phyloP scores from a whole-genome alignment of 495 filamentous ascomycete species.

The Tirmania nivea region DNA sequence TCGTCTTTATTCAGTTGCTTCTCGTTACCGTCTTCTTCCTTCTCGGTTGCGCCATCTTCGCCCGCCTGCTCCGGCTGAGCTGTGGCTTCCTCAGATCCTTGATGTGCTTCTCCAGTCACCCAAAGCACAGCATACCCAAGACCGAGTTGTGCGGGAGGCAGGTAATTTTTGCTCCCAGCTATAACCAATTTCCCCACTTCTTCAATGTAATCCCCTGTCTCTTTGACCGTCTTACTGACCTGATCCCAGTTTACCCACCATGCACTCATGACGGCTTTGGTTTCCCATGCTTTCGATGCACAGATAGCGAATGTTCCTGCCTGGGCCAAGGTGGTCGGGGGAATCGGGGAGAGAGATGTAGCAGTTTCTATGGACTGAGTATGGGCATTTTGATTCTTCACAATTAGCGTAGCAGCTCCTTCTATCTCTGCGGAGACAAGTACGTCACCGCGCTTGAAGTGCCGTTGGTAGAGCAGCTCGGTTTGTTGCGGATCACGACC shows the following conservation, averaged over 20 bases:
- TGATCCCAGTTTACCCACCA: constrained; percentile 84
- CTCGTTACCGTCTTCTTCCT: background rate
- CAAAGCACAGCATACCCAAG: constrained; percentile 77
- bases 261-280: constrained; percentile 80
- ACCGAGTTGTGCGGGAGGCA: constrained; percentile 71
- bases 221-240: constrained; percentile 54
- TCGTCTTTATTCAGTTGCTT: background rate
- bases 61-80: background rate
- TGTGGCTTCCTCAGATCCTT: constrained; percentile 2
- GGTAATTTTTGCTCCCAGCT: constrained; percentile 65
- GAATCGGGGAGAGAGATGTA: constrained; percentile 59
- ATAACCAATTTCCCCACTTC: constrained; percentile 53
- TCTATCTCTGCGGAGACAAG: constrained; percentile 81
- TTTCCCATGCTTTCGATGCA: constrained; percentile 80
- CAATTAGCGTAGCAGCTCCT: constrained; percentile 58
- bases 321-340: constrained; percentile 76
- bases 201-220: constrained; percentile 53
- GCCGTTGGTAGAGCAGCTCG: constrained; percentile 66
- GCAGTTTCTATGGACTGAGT: too few relatives aligned
- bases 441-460: constrained; percentile 71
- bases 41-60: background rate
- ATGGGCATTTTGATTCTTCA: constrained; percentile 52
- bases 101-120: constrained; percentile 69
- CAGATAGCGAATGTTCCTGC: constrained; percentile 66
- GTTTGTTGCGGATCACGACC: constrained; percentile 78